Percentiles rank a stretch among this genome's conserved stretches.
Evolutionary conservation across 2,329 filamentous ascomycete genomes (phyloP).

Genomic region (Plectosphaerella cucumerina): DNA sequence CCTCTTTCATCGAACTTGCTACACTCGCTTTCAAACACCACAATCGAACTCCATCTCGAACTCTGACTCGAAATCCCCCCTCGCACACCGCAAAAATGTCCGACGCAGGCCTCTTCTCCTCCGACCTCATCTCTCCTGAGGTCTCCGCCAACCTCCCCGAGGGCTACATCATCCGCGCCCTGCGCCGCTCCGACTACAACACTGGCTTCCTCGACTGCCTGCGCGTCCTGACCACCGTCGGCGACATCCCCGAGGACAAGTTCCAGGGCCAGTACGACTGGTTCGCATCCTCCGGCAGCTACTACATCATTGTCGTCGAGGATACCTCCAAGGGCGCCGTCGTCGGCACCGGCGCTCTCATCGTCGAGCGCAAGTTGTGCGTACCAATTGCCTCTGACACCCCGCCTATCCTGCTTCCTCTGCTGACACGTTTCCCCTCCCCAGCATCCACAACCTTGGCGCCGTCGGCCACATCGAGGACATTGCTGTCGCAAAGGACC

Average conservation of each 20-base stretch:
- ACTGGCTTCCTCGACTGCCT: constrained; percentile 87
- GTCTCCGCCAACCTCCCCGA: constrained; percentile 70
- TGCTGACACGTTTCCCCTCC: not conserved
- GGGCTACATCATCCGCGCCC: constrained; percentile 77
- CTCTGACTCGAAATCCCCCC: not conserved
- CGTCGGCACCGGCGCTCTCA: constrained; percentile 85
- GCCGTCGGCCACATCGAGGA: constrained; percentile 95
- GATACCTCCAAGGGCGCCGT: constrained; percentile 61
- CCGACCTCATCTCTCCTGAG: constrained; percentile 70
- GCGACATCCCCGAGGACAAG: constrained; percentile 70
- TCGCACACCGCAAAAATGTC: constrained; percentile 6
- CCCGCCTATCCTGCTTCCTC: constrained; percentile 13
- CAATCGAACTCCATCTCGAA: too few relatives aligned
- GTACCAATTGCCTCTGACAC: constrained; percentile 29
- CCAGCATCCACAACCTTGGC: constrained; percentile 73
- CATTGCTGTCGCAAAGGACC: constrained; percentile 89
- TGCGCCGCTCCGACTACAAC: constrained; percentile 73
- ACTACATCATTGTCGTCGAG: constrained; percentile 84
- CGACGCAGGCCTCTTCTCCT: constrained; percentile 68
- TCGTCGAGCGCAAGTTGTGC: constrained; percentile 93
- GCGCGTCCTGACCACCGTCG: constrained; percentile 86
- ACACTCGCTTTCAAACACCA: too few relatives aligned
- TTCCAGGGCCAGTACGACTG: constrained; percentile 81
- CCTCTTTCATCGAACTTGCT: too few relatives aligned
- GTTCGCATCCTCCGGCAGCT: constrained; percentile 70